Conservation (phyloP, 75 land plant genomes). For the Sequoiadendron giganteum region DNA sequence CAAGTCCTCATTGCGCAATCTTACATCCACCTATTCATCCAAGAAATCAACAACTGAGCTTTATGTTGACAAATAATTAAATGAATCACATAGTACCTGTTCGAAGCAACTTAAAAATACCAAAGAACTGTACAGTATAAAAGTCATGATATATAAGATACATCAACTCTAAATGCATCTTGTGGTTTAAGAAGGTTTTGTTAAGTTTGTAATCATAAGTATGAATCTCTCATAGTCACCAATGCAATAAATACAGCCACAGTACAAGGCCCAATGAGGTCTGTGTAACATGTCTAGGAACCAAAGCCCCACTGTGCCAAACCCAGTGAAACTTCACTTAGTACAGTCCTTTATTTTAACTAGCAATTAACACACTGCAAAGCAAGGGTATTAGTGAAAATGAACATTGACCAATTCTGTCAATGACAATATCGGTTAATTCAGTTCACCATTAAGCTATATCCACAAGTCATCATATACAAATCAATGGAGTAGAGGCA, state of each 20-base stretch:
- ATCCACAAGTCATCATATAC: neutral
- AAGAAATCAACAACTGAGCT: neutral
- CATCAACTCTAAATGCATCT: neutral
- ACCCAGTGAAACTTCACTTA: neutral
- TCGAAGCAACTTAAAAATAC: neutral
- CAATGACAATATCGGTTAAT: neutral
- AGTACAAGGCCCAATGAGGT: neutral
- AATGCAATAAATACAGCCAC: neutral
- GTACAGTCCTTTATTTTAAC: neutral
- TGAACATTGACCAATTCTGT: neutral
- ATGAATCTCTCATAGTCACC: neutral
- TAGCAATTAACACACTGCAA: neutral
- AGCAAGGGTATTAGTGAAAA: neutral
- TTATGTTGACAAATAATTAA: neutral
- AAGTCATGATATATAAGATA: neutral
- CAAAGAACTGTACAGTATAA: neutral
- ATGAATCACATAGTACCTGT: neutral
- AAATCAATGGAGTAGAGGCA: neutral
- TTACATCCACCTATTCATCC: conserved; percentile 78
- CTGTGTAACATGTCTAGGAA: neutral
- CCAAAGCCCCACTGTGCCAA: neutral
- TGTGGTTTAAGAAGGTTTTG: neutral
- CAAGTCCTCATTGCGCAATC: conserved; percentile 80
- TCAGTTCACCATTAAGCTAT: neutral
- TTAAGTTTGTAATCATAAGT: neutral